Base-by-base conservation (phyloP, 1,139 yeast genomes). In the Pichia terricola region DNA sequence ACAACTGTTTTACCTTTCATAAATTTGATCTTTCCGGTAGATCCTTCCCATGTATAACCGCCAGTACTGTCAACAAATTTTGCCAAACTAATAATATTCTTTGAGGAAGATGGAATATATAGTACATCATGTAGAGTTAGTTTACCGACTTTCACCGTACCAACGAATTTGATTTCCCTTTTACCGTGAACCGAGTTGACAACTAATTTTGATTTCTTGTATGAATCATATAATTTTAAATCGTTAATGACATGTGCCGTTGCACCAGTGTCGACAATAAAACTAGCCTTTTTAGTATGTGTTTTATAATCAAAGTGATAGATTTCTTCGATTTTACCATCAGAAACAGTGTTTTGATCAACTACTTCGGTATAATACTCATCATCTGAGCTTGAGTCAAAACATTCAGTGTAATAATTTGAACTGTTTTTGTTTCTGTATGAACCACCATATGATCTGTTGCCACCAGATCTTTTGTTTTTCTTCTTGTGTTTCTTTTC, bases 221-320 rank as follows among this genome's bases (percentile, higher is more conserved):
- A 16, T 3, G 34, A 26, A 8, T 3, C 8, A 31, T 28, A 40
- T 4, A 11, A 35, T 8, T 26, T n/a, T 25, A 22, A n/a, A 31
- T 40, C 11, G 25, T 30, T 31, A 11, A 40, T 30, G n/a, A 31
- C 38, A 26, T 40, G 42, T 26, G 35, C 4, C 3, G 42, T 35
- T 10, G 42, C 39, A 9, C 38, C 38, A 11, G 34, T 40, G 10
- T 40, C 42, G 7, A 34, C 6, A n/a, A 34, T 34, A n/a, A 11
- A 34, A 6, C 25, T 34, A n/a, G 25, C 35, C 6, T 34, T 10
- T 11, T 34, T 34, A 6, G 22, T 7, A 34, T 34, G 6, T 36
- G 22, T n/a, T 10, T 9, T 34, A 7, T 8, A 10, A 8, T 7
- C 10, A 30, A 30, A 30, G 10, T 30, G 32, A 34, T 7, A 28